Conservation (phyloP, 2,329 filamentous ascomycete species). For the Paracamarosporium sp. region DNA sequence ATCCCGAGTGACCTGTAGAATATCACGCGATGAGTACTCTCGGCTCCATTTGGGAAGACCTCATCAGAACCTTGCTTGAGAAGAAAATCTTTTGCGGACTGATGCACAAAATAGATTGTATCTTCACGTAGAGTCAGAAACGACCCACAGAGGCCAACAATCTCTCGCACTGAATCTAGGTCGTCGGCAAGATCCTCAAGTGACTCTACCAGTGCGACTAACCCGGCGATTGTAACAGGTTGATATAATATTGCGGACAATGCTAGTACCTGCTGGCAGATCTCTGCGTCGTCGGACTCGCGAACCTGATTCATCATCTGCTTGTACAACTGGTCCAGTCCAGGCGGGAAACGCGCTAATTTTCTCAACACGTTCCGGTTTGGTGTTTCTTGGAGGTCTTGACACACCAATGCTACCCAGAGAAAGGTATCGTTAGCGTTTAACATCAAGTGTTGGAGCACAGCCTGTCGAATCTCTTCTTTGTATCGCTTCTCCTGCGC, state of each 20-base stretch:
- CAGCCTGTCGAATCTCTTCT: background rate
- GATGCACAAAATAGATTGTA: constrained; percentile 48
- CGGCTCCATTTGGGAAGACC: constrained; percentile 37
- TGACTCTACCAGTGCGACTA: background rate
- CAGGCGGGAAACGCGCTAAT: background rate
- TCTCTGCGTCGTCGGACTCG: background rate
- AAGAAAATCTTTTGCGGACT: constrained; percentile 54
- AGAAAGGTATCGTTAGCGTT: background rate
- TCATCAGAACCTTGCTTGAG: constrained; percentile 14
- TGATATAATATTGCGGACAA: background rate
- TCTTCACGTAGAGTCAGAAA: background rate
- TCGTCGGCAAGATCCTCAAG: background rate
- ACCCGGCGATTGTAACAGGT: background rate
- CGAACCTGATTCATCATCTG: background rate
- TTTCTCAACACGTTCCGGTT: background rate
- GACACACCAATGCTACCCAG: background rate
- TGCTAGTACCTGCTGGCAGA: background rate
- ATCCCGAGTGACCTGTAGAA: background rate
- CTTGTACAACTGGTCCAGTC: background rate
- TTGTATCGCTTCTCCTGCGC: background rate
- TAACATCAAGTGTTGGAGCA: background rate
- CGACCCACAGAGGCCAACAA: background rate
- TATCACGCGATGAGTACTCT: constrained; percentile 29
- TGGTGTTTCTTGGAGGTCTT: background rate
- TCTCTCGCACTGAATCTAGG: background rate